These are phyloP conservation scores for Pluteus cervinus DNA, from an alignment of 768 basidiomycete genomes.

Conservation along the genomic window DNA sequence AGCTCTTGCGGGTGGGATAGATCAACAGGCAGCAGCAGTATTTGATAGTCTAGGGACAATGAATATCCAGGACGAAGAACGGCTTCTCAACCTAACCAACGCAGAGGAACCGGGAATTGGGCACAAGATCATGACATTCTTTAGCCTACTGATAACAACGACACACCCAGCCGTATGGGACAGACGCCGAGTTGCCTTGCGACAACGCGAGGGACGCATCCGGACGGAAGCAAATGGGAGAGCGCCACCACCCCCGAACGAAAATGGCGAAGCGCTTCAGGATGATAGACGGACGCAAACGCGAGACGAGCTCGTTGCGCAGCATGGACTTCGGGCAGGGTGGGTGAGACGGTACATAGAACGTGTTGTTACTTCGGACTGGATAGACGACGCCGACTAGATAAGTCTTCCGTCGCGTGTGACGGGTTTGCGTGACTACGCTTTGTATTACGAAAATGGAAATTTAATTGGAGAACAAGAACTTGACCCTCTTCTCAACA, in stretches of 20 bases:
- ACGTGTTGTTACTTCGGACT: slow-evolving; percentile 58
- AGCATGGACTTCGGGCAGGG: slow-evolving; percentile 43
- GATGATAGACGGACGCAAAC: slow-evolving; percentile 25
- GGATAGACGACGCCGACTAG: slow-evolving; percentile 64
- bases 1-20: slow-evolving; percentile 20
- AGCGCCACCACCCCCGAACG: slow-evolving; percentile 20
- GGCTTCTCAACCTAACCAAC: slow-evolving; percentile 30
- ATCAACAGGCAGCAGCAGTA: slow-evolving; percentile 26
- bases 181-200: slow-evolving; percentile 50
- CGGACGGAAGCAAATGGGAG: slow-evolving; percentile 57
- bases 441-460: not conserved
- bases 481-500: too few relatives aligned
- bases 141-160: slow-evolving; percentile 51
- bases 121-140: slow-evolving; percentile 48
- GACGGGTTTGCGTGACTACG: not conserved
- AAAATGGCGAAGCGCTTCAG: slow-evolving; percentile 21
- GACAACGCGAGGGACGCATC: slow-evolving; percentile 58
- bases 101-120: slow-evolving; percentile 39
- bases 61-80: slow-evolving; percentile 53
- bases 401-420: slow-evolving; percentile 17
- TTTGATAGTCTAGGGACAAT: slow-evolving; percentile 51
- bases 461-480: too few relatives aligned
- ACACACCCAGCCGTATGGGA: slow-evolving; percentile 75
- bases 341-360: slow-evolving; percentile 66
- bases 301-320: slow-evolving; percentile 39